Evolutionary conservation across 2,329 filamentous ascomycete genomes (phyloP).

Genomic region (Periconia sp.): DNA sequence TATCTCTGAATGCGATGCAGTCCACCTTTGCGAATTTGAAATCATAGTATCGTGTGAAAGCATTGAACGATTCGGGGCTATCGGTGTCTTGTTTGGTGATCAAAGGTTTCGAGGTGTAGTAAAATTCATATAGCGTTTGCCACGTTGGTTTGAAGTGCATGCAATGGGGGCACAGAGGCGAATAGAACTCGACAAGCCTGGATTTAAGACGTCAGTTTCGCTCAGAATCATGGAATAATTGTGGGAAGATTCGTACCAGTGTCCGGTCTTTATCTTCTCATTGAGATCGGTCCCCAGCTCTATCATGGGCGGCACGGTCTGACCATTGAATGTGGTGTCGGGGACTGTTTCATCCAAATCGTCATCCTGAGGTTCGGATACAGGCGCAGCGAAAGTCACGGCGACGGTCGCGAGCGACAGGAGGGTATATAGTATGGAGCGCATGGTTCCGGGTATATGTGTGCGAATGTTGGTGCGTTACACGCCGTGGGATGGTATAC

Average conservation of each 20-base stretch:
- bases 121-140: slow-evolving; percentile 94
- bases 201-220: slow-evolving; percentile 1
- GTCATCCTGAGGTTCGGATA: slow-evolving; percentile 18
- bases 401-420: slow-evolving; percentile 42
- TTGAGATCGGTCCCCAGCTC: slow-evolving; percentile 63
- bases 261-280: slow-evolving; percentile 63
- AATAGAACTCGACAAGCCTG: slow-evolving; percentile 54
- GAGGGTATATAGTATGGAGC: slow-evolving; percentile 38
- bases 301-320: slow-evolving; percentile 65
- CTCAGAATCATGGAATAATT: not conserved
- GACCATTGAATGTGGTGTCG: slow-evolving; percentile 65
- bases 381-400: slow-evolving; percentile 25
- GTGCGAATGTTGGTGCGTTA: too few species aligned
- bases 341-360: slow-evolving; percentile 31
- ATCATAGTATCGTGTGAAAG: slow-evolving; percentile 81
- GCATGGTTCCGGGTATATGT: slow-evolving; percentile 28
- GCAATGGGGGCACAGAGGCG: slow-evolving; percentile 68
- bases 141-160: slow-evolving; percentile 77
- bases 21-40: slow-evolving; percentile 86
- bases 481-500: not conserved
- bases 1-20: slow-evolving; percentile 79
- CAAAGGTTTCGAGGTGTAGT: slow-evolving; percentile 80
- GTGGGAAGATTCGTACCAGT: slow-evolving; percentile 56
- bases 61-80: slow-evolving; percentile 57
- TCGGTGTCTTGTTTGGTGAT: slow-evolving; percentile 25